Conservation (phyloP, 2,329 filamentous ascomycete species). For the Bisporella sp. region DNA sequence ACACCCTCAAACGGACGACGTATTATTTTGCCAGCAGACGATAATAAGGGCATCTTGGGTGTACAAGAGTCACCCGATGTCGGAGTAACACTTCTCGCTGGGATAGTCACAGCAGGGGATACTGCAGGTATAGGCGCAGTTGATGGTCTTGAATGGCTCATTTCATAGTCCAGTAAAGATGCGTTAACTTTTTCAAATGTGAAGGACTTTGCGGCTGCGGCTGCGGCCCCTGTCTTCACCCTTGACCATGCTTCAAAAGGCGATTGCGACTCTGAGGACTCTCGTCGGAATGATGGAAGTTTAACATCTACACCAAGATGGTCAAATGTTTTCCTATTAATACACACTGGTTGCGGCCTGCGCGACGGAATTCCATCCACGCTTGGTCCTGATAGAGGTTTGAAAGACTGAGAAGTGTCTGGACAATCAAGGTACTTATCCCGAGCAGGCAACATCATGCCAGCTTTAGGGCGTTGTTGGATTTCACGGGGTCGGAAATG, state of each 20-base stretch:
- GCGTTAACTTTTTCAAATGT: neutral
- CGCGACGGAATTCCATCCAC: neutral
- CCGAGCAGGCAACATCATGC: neutral
- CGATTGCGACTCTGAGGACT: slow-evolving; percentile 15
- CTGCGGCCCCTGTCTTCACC: slow-evolving; percentile 29
- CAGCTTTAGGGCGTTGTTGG: neutral
- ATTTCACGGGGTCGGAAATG: slow-evolving; percentile 40
- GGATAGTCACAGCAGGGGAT: neutral
- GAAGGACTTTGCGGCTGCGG: neutral
- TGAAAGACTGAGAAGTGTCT: neutral
- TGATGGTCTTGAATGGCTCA: slow-evolving; percentile 1
- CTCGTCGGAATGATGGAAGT: slow-evolving; percentile 17
- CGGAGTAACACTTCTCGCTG: neutral
- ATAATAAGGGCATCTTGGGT: slow-evolving; percentile 28
- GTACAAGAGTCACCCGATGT: neutral
- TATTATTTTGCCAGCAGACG: slow-evolving; percentile 34
- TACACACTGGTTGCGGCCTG: neutral
- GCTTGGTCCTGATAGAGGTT: neutral
- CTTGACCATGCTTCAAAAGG: slow-evolving; percentile 32
- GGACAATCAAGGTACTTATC: neutral
- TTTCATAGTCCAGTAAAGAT: neutral
- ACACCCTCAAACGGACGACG: slow-evolving; percentile 39
- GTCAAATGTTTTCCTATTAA: slow-evolving; percentile 1
- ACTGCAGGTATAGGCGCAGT: slow-evolving; percentile 1
- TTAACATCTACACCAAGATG: slow-evolving; percentile 17